These are phyloP conservation scores for Calocybe gambosa DNA, from an alignment of 1,284 basidiomycete genomes.

Conservation along the genomic window DNA sequence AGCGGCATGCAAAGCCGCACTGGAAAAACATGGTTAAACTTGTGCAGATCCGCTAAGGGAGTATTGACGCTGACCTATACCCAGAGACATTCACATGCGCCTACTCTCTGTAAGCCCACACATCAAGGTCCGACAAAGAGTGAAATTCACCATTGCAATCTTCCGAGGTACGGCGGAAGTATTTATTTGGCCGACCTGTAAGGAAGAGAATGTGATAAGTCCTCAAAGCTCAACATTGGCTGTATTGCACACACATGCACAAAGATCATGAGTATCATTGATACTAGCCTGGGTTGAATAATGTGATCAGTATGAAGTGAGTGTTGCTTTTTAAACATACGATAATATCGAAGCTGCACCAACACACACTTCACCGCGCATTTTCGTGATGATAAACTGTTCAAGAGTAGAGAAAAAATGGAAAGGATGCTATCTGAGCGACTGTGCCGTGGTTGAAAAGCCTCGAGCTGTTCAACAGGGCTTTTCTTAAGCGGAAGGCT, in stretches of 20 bases:
- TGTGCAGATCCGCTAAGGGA: no score
- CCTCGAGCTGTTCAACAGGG: constrained; percentile 14
- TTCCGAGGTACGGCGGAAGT: constrained; percentile 63
- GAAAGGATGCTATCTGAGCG: constrained; percentile 12
- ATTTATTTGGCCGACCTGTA: constrained; percentile 75
- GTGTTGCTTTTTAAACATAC: constrained; percentile 34
- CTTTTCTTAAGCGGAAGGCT: neutral
- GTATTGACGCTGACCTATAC: constrained; percentile 49
- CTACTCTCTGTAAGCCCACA: constrained; percentile 31
- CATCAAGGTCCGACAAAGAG: neutral
- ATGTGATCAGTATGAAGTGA: constrained; percentile 16
- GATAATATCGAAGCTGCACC: constrained; percentile 61
- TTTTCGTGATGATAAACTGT: constrained; percentile 19
- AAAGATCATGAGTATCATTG: constrained; percentile 70
- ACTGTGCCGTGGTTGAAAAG: constrained; percentile 17
- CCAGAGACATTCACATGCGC: constrained; percentile 61
- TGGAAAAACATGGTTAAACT: constrained; percentile 21
- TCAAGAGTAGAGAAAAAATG: constrained; percentile 16
- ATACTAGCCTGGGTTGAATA: constrained; percentile 42
- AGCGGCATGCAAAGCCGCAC: constrained; percentile 43
- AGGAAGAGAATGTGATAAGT: neutral
- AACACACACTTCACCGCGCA: constrained; percentile 71
- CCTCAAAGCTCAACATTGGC: neutral
- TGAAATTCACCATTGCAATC: constrained; percentile 58
- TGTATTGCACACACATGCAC: constrained; percentile 59